Evolutionary conservation across 169 alveolate genomes (phyloP).

Genomic region (Plasmodium coatneyi): DNA sequence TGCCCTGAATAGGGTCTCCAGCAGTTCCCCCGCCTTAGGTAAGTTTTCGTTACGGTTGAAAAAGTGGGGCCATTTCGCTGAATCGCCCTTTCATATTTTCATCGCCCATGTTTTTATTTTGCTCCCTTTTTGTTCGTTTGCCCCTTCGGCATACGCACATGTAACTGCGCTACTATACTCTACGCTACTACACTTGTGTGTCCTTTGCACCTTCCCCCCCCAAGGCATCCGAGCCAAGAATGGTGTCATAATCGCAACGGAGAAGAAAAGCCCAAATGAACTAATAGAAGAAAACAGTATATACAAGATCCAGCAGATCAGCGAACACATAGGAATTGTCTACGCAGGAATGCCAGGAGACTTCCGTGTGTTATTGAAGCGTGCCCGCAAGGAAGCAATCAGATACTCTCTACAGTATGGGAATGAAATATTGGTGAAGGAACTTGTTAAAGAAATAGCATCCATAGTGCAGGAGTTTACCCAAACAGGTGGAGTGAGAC

Average conservation of each 20-base stretch:
- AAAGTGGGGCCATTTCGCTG: background rate
- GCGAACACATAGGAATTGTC: conserved; percentile 93
- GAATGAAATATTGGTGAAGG: conserved; percentile 95
- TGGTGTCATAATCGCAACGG: conserved; percentile 97
- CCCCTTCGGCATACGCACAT: background rate
- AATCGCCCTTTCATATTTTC: background rate
- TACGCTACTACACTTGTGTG: background rate
- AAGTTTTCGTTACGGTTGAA: conserved; percentile 12
- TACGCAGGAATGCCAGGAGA: conserved; percentile 99
- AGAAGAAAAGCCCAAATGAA: conserved; percentile 91
- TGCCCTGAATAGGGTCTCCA: conserved; percentile 97
- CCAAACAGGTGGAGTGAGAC: conserved; percentile 99
- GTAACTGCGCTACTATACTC: background rate
- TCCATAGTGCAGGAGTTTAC: conserved; percentile 98
- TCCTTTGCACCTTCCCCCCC: background rate
- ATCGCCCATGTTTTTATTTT: background rate
- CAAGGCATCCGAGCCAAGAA: conserved; percentile 94
- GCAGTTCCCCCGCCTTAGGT: conserved; percentile 96
- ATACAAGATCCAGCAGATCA: conserved; percentile 92
- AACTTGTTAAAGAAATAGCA: conserved; percentile 96
- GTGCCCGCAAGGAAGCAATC: conserved; percentile 91
- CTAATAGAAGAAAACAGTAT: conserved; percentile 95
- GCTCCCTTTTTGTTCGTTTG: background rate
- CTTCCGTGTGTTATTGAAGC: conserved; percentile 93
- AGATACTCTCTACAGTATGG: conserved; percentile 93